Evolutionary conservation across 2,329 filamentous ascomycete species (phyloP).

Genomic region (Colletotrichum eremochloae): DNA sequence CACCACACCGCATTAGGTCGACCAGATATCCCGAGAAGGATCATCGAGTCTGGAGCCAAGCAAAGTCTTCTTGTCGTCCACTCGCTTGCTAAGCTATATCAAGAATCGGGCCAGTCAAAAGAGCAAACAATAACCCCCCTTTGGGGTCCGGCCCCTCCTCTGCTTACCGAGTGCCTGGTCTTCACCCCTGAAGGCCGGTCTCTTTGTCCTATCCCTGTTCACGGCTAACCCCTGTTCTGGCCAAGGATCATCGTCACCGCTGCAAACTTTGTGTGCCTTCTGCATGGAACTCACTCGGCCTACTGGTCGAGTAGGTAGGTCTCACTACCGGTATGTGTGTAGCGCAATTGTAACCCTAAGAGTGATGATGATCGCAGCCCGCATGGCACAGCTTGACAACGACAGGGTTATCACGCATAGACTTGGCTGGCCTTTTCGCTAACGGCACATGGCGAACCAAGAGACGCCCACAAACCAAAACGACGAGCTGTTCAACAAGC

Average conservation of each 20-base stretch:
- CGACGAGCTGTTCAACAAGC: background rate
- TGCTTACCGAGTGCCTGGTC: conserved; percentile 10
- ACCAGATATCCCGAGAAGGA: background rate
- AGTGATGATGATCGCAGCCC: background rate
- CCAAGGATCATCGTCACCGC: conserved; percentile 19
- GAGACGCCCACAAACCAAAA: background rate
- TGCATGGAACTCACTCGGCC: background rate
- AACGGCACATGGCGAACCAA: background rate
- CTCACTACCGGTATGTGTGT: too few species aligned
- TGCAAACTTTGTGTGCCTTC: background rate
- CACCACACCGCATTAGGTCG: background rate
- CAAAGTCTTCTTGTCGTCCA: background rate
- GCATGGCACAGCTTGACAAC: background rate
- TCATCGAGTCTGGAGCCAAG: background rate
- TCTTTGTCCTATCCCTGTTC: conserved; percentile 13
- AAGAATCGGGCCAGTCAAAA: too few species aligned
- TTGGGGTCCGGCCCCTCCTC: background rate
- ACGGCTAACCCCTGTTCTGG: background rate
- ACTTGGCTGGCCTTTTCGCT: background rate
- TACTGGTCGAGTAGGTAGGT: too few species aligned
- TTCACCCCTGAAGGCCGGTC: background rate
- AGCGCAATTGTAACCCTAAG: too few species aligned
- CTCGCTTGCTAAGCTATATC: background rate
- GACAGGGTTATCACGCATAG: background rate
- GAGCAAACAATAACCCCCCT: background rate